A percentile compares a stretch with the other conserved stretches of the same genome.
Evolutionary conservation across 176 grass and related monocot genomes (phyloP).

Genomic region (Microstegium vimineum): DNA sequence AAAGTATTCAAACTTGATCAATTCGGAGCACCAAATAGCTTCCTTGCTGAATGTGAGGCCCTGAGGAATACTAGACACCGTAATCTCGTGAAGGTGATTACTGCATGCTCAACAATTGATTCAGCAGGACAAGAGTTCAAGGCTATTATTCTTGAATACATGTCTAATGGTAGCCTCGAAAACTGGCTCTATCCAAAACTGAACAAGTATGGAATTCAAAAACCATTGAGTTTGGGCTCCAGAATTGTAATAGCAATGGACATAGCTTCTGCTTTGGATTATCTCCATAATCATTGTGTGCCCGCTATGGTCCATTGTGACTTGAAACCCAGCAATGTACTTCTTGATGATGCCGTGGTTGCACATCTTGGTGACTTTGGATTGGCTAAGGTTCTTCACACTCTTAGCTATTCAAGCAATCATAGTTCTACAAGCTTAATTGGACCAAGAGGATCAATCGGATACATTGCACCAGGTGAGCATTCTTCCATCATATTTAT

Average conservation of each 20-base stretch:
- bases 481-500: neutral
- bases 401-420: neutral
- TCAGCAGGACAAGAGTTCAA: neutral
- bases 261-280: neutral
- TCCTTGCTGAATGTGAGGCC: slow-evolving; percentile 37
- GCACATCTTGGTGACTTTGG: neutral
- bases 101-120: neutral
- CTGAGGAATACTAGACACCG: slow-evolving; percentile 36
- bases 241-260: neutral
- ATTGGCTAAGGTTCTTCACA: neutral
- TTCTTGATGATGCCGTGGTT: neutral
- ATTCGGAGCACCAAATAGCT: neutral
- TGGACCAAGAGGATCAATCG: neutral
- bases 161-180: neutral
- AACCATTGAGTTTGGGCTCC: neutral
- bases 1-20: slow-evolving; percentile 35
- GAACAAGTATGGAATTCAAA: neutral
- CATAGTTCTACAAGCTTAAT: neutral
- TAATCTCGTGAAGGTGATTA: slow-evolving; percentile 16
- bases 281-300: neutral
- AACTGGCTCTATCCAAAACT: neutral
- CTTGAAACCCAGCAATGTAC: neutral
- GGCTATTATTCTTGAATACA: neutral
- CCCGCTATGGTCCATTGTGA: neutral
- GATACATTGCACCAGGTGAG: neutral